Percentiles rank a stretch among this genome's conserved stretches.
Evolutionary conservation across 768 basidiomycete species (phyloP).

Genomic region (Multifurca ochricompacta): DNA sequence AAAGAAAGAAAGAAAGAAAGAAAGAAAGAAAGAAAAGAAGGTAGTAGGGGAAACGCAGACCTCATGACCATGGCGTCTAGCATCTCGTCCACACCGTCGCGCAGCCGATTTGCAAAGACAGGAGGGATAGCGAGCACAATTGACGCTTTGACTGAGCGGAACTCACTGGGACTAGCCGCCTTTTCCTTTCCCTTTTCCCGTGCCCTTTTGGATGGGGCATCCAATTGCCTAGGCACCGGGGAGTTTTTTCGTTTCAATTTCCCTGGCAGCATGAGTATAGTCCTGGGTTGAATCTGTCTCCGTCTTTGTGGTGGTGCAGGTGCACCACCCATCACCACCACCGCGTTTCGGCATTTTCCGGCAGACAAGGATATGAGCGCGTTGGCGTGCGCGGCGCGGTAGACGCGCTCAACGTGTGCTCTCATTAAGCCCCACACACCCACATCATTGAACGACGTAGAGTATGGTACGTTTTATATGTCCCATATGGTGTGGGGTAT

Average conservation of each 20-base stretch:
- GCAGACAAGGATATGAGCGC: no score
- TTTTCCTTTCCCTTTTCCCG: slow-evolving; percentile 24
- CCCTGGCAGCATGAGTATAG: no score
- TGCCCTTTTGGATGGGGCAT: slow-evolving; percentile 25
- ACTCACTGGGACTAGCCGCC: slow-evolving; percentile 40
- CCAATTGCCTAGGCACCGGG: slow-evolving; percentile 23
- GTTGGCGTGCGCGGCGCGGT: no score
- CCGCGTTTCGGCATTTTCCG: neutral
- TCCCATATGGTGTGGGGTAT: neutral
- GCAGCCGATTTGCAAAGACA: slow-evolving; percentile 66
- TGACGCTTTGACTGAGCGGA: slow-evolving; percentile 54
- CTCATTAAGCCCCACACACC: neutral
- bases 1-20: neutral
- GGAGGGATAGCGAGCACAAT: slow-evolving; percentile 74
- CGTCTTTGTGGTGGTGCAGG: no score
- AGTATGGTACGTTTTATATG: slow-evolving; percentile 4
- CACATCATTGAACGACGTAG: neutral
- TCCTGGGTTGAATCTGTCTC: no score
- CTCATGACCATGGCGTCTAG: slow-evolving; percentile 94
- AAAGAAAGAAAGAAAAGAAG: neutral
- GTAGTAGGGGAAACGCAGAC: slow-evolving; percentile 36
- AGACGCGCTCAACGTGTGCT: no score
- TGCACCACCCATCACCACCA: no score
- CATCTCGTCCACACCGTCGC: slow-evolving; percentile 76
- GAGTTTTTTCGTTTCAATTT: slow-evolving; percentile 13